phyloP scores from a whole-genome alignment of 164 flowering plant species.

The Taxillus chinensis region DNA sequence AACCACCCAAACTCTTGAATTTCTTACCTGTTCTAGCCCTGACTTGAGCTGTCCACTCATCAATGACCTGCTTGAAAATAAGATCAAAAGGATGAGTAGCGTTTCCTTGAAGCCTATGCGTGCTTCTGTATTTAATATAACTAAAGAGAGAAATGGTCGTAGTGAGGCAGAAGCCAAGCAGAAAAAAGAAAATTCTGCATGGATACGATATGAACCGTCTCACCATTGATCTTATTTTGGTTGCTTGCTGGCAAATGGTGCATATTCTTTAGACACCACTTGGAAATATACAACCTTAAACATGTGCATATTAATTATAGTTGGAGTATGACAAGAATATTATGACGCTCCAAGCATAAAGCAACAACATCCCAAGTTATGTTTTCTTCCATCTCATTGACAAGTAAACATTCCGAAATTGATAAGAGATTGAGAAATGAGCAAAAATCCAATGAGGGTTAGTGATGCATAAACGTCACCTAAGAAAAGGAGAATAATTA shows the following conservation, averaged over 20 bases:
- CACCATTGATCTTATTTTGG: constrained; percentile 34
- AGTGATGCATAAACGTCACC: too few species aligned
- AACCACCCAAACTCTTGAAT: background rate
- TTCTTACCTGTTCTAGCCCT: constrained; percentile 51
- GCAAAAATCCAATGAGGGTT: too few species aligned
- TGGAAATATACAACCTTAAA: constrained; percentile 59
- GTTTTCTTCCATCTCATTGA: too few species aligned
- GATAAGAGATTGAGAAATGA: too few species aligned
- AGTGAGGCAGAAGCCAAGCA: constrained; percentile 17
- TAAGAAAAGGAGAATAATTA: too few species aligned
- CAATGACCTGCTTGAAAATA: constrained; percentile 42
- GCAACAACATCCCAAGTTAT: too few species aligned
- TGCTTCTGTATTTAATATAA: background rate
- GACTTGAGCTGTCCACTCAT: constrained; percentile 74
- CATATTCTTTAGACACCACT: constrained; percentile 47
- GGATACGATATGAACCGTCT: constrained; percentile 10
- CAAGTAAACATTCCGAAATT: too few species aligned
- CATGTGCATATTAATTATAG: background rate
- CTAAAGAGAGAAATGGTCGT: constrained; percentile 10
- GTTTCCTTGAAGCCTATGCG: background rate
- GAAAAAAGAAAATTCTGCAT: constrained; percentile 11
- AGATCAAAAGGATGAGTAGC: background rate
- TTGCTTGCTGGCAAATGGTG: constrained; percentile 85
- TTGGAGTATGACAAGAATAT: too few species aligned
- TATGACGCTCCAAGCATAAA: too few species aligned